Percentiles rank a stretch among this genome's conserved stretches.
These are phyloP conservation scores for Pseudocercospora eumusae DNA, from an alignment of 2,329 filamentous ascomycete genomes.

Conservation along the genomic window DNA sequence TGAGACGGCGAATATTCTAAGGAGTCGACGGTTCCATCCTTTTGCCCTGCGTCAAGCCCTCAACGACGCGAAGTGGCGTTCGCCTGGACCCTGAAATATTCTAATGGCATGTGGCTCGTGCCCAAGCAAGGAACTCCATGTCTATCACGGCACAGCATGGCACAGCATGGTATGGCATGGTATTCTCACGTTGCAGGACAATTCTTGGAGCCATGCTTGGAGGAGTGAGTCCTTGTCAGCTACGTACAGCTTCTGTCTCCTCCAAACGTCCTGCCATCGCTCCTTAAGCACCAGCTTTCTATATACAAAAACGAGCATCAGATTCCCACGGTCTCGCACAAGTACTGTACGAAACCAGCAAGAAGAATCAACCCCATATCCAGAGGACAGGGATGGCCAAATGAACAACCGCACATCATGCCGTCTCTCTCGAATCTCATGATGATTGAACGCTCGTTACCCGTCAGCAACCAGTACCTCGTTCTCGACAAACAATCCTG, in stretches of 20 bases:
- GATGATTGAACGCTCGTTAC: constrained; percentile 37
- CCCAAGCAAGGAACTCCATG: neutral
- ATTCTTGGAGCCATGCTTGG: too few species aligned
- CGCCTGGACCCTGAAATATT: neutral
- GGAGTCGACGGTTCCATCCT: neutral
- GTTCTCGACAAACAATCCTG: constrained; percentile 23
- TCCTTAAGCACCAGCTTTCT: constrained; percentile 10
- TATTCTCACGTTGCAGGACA: neutral
- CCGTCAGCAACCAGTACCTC: constrained; percentile 28
- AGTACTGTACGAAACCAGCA: constrained; percentile 15
- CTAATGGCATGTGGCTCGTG: neutral
- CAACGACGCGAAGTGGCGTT: neutral
- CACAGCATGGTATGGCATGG: too few species aligned
- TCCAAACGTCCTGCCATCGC: constrained; percentile 10
- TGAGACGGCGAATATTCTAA: neutral
- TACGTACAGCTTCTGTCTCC: constrained; percentile 29
- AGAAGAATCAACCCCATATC: constrained; percentile 39
- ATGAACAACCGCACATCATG: constrained; percentile 38
- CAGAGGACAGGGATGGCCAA: constrained; percentile 39
- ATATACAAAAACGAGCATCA: constrained; percentile 15
- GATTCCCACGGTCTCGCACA: constrained; percentile 24
- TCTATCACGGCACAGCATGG: too few species aligned
- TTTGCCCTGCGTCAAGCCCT: neutral
- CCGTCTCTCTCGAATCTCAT: constrained; percentile 33
- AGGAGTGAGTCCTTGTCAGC: constrained; percentile 30